Evolutionary conservation across 2,329 filamentous ascomycete species (phyloP).

Genomic region (Leptodontidium sp.): DNA sequence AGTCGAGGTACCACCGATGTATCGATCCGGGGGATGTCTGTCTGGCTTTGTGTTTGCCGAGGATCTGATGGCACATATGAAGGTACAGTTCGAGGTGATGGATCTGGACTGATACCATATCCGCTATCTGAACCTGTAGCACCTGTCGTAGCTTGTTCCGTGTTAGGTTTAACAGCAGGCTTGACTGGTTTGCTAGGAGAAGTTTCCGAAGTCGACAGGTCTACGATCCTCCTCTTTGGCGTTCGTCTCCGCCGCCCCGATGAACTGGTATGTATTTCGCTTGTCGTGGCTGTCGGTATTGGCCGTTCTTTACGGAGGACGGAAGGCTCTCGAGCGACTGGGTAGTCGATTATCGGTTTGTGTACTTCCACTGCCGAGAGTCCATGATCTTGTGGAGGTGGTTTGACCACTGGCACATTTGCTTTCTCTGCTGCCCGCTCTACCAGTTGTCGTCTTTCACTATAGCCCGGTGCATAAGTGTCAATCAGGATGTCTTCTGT

Average conservation of each 20-base stretch:
- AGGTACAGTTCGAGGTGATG: slow-evolving; percentile 43
- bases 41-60: slow-evolving; percentile 38
- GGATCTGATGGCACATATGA: slow-evolving; percentile 43
- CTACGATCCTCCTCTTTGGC: slow-evolving; percentile 70
- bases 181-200: slow-evolving; percentile 41
- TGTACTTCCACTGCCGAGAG: slow-evolving; percentile 70
- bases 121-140: slow-evolving; percentile 38
- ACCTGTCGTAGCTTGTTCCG: slow-evolving; percentile 35
- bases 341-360: slow-evolving; percentile 70
- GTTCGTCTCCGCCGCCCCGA: slow-evolving; percentile 65
- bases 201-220: slow-evolving; percentile 60
- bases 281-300: slow-evolving; percentile 59
- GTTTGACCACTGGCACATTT: slow-evolving; percentile 80
- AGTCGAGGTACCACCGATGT: slow-evolving; percentile 42
- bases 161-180: slow-evolving; percentile 37
- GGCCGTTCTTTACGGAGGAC: slow-evolving; percentile 67
- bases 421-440: slow-evolving; percentile 81
- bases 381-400: slow-evolving; percentile 65
- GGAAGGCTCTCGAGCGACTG: slow-evolving; percentile 56
- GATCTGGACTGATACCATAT: slow-evolving; percentile 45
- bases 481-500: slow-evolving; percentile 92
- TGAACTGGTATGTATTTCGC: slow-evolving; percentile 65
- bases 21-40: slow-evolving; percentile 42
- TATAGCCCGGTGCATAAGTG: slow-evolving; percentile 80
- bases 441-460: slow-evolving; percentile 83